A percentile compares a stretch with the other conserved stretches of the same genome.
Evolutionary conservation across 1,284 basidiomycete species (phyloP).

Genomic region (Pseudozyma thailandica): DNA sequence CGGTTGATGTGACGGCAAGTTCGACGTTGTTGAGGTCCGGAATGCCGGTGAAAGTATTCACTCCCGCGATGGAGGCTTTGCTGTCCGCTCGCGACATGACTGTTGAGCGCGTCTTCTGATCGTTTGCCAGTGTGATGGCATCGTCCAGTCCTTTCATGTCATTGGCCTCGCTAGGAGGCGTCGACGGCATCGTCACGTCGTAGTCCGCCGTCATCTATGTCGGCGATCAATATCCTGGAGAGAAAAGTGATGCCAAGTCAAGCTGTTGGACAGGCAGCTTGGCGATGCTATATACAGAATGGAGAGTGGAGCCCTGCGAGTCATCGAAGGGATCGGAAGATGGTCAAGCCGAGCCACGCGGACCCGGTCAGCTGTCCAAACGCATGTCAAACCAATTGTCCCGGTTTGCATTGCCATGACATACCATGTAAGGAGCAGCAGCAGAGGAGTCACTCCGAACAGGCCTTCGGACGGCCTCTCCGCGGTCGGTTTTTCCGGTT

Average conservation of each 20-base stretch:
- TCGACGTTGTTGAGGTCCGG: constrained; percentile 12
- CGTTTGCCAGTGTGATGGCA: constrained; percentile 7
- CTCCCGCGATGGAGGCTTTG: background rate
- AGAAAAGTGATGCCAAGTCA: too few species aligned
- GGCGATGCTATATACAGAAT: background rate
- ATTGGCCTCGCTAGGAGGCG: background rate
- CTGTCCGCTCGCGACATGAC: background rate
- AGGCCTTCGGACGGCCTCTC: too few species aligned
- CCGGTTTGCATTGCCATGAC: too few species aligned
- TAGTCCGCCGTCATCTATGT: background rate
- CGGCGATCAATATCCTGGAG: too few species aligned
- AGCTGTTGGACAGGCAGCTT: background rate
- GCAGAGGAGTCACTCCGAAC: too few species aligned
- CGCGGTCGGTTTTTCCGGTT: too few species aligned
- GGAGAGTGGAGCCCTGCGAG: too few species aligned
- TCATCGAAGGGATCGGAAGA: background rate
- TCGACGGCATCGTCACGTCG: too few species aligned
- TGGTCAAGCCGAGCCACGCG: background rate
- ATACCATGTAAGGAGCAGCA: too few species aligned
- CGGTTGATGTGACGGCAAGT: background rate
- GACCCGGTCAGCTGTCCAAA: background rate
- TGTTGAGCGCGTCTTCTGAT: background rate
- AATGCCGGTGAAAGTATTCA: background rate
- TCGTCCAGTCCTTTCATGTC: background rate
- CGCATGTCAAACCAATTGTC: too few species aligned